phyloP scores from a whole-genome alignment of 108 stramenopile genomes.

The Poteriospumella lacustris region DNA sequence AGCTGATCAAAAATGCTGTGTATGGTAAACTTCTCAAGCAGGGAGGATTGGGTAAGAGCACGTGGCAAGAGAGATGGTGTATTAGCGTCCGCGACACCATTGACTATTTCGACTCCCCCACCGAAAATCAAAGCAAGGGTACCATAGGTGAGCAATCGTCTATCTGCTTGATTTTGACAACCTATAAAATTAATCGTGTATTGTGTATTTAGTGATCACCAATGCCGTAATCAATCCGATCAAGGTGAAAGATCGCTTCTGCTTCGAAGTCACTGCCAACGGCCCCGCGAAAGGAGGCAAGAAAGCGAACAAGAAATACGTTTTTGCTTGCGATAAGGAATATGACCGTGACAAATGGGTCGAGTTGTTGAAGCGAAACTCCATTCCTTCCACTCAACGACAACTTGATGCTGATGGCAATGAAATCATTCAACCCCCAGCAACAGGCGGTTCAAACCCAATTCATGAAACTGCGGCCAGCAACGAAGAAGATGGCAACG shows the following conservation, averaged over 20 bases:
- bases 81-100: background rate
- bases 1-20: background rate
- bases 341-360: constrained; percentile 19
- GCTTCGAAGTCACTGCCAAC: constrained; percentile 12
- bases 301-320: constrained; percentile 23
- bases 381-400: too few relatives aligned
- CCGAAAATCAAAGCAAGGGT: constrained; percentile 18
- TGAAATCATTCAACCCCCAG: too few relatives aligned
- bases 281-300: background rate
- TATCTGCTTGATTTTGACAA: background rate
- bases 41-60: constrained; percentile 5
- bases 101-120: constrained; percentile 9
- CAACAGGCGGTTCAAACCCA: too few relatives aligned
- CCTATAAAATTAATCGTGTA: background rate
- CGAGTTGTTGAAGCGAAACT: background rate
- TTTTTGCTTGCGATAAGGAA: constrained; percentile 6
- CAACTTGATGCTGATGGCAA: too few relatives aligned
- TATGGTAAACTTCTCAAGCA: constrained; percentile 16
- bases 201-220: background rate
- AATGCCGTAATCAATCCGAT: background rate
- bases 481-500: too few relatives aligned
- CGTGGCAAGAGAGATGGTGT: constrained; percentile 31
- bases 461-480: too few relatives aligned
- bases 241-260: constrained; percentile 8
- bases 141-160: constrained; percentile 1